Evolutionary conservation across 352 stramenopile species (phyloP).

Genomic region (Globisporangium abappressorium): DNA sequence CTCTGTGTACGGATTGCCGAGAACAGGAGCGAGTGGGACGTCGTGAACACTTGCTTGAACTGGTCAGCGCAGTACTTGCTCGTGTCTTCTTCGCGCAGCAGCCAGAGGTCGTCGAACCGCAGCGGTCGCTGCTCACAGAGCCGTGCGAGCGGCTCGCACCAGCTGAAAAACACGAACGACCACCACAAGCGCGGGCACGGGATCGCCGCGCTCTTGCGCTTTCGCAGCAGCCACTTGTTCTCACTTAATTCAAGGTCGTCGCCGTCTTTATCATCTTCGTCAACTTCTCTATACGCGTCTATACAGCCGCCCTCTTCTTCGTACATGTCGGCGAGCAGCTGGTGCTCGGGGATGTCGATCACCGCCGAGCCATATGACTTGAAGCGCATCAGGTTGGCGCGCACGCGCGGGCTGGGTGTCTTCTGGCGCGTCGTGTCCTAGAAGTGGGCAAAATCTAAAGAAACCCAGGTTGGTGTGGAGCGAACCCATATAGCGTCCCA

Average conservation of each 20-base stretch:
- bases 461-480: not conserved
- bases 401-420: too few relatives aligned
- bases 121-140: constrained; percentile 26
- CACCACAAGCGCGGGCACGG: constrained; percentile 16
- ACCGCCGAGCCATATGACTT: constrained; percentile 6
- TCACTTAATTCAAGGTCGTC: not conserved
- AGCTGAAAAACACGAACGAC: constrained; percentile 33
- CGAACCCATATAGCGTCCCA: not conserved
- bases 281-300: not conserved
- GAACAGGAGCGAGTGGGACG: constrained; percentile 20
- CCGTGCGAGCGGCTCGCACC: constrained; percentile 25
- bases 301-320: not conserved
- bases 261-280: not conserved
- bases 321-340: not conserved
- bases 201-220: not conserved
- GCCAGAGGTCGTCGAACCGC: constrained; percentile 32
- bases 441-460: not conserved
- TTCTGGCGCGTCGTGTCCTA: not conserved
- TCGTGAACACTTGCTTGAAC: constrained; percentile 22
- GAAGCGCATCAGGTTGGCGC: not conserved
- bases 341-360: constrained; percentile 9
- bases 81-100: constrained; percentile 23
- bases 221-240: not conserved
- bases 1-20: constrained; percentile 24
- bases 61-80: constrained; percentile 19